Evolutionary conservation across 148 eudicot genomes (phyloP).

Genomic region (Rheum nobile): DNA sequence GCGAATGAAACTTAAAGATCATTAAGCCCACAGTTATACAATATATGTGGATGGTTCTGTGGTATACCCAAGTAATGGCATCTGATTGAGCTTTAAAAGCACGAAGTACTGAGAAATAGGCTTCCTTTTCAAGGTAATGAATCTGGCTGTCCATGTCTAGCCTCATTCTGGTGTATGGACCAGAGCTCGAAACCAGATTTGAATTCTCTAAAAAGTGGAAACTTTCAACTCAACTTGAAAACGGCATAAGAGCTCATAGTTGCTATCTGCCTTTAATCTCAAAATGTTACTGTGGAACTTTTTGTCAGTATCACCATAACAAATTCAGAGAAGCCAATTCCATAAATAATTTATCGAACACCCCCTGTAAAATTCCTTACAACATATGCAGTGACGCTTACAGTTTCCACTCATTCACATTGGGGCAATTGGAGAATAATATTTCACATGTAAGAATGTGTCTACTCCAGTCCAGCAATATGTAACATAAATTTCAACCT

Average conservation of each 20-base stretch:
- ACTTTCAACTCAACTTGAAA: constrained; percentile 29
- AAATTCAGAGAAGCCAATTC: background rate
- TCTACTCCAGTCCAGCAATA: background rate
- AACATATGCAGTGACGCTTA: background rate
- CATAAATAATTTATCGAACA: too few species aligned
- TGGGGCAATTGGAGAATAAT: background rate
- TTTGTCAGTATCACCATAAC: background rate
- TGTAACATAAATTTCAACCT: background rate
- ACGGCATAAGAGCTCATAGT: constrained; percentile 39
- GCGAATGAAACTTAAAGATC: constrained; percentile 7
- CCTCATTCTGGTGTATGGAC: constrained; percentile 32
- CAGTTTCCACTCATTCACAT: background rate
- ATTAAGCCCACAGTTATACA: background rate
- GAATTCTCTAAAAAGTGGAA: constrained; percentile 28
- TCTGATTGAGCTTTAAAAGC: constrained; percentile 97
- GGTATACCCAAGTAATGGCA: constrained; percentile 83
- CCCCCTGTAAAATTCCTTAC: background rate
- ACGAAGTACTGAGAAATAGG: constrained; percentile 71
- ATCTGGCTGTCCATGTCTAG: constrained; percentile 77
- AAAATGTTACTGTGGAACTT: background rate
- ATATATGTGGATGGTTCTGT: background rate
- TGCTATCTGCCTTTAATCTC: constrained; percentile 30
- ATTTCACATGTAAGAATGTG: background rate
- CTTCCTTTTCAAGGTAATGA: constrained; percentile 87
- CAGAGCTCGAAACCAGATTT: constrained; percentile 32